Evolutionary conservation across 352 stramenopile species (phyloP).

Genomic region (Globisporangium barbulae): DNA sequence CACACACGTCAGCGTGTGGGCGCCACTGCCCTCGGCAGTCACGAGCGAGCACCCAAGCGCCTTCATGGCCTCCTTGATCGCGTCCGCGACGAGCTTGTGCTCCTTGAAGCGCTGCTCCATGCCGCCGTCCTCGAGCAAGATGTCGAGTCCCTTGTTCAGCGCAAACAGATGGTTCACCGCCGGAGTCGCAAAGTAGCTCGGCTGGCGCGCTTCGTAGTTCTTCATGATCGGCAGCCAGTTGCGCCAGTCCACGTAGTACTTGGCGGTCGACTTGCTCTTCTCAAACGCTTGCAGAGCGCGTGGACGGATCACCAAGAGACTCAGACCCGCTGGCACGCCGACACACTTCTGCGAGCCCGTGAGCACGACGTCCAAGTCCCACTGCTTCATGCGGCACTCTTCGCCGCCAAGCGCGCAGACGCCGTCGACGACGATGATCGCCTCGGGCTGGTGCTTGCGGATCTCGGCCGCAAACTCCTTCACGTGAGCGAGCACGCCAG

Average conservation of each 20-base stretch:
- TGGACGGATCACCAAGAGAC: conserved; percentile 60
- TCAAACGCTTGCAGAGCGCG: conserved; percentile 66
- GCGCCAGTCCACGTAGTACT: conserved; percentile 79
- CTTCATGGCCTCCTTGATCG: conserved; percentile 66
- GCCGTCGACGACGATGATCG: conserved; percentile 65
- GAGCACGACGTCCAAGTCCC: conserved; percentile 76
- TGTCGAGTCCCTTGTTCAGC: conserved; percentile 61
- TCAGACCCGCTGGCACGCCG: conserved; percentile 62
- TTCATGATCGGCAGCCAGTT: conserved; percentile 86
- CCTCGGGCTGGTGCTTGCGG: conserved; percentile 54
- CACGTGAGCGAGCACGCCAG: conserved; percentile 58
- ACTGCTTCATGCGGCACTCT: conserved; percentile 78
- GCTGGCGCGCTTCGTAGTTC: conserved; percentile 73
- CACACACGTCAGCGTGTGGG: conserved; percentile 74
- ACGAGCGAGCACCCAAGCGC: conserved; percentile 60
- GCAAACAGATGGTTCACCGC: conserved; percentile 78
- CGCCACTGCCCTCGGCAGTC: conserved; percentile 39
- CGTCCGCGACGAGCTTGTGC: conserved; percentile 52
- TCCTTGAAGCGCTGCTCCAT: conserved; percentile 79
- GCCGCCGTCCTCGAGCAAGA: conserved; percentile 67
- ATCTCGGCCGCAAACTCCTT: conserved; percentile 54
- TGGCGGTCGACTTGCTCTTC: conserved; percentile 43
- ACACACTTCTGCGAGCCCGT: conserved; percentile 81
- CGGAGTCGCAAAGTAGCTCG: conserved; percentile 77
- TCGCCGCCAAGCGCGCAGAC: conserved; percentile 70